Evolutionary conservation across 1,139 yeast species (phyloP).

Genomic region (Suhomyces bokatorum): DNA sequence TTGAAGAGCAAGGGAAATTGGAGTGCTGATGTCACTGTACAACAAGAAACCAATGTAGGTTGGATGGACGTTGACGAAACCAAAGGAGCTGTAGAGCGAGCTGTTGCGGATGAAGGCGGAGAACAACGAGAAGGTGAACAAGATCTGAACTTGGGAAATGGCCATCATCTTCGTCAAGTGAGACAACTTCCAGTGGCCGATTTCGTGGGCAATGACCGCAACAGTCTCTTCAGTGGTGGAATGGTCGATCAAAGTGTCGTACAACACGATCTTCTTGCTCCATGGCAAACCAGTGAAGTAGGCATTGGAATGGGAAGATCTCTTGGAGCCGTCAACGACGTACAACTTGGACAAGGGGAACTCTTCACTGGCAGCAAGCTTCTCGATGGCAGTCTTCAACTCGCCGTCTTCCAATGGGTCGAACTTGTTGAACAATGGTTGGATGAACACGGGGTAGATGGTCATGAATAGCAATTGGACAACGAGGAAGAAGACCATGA

Average conservation of each 20-base stretch:
- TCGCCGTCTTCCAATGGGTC: slow-evolving; percentile 91
- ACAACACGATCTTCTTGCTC: slow-evolving; percentile 92
- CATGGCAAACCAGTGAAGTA: slow-evolving; percentile 95
- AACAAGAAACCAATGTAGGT: slow-evolving; percentile 76
- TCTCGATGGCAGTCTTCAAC: slow-evolving; percentile 77
- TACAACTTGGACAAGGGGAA: slow-evolving; percentile 86
- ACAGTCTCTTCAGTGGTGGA: slow-evolving; percentile 78
- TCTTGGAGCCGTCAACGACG: slow-evolving; percentile 92
- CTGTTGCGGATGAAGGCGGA: slow-evolving; percentile 76
- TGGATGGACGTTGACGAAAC: slow-evolving; percentile 67
- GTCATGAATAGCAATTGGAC: slow-evolving; percentile 75
- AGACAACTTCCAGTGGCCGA: slow-evolving; percentile 93
- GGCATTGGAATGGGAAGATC: slow-evolving; percentile 96
- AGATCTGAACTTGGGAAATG: slow-evolving; percentile 63
- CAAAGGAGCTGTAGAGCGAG: slow-evolving; percentile 77
- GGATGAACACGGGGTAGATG: slow-evolving; percentile 77
- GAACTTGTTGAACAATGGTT: slow-evolving; percentile 88
- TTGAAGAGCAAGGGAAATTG: slow-evolving; percentile 68
- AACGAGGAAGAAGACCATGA: slow-evolving; percentile 67
- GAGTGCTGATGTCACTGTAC: slow-evolving; percentile 72
- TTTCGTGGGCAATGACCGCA: slow-evolving; percentile 95
- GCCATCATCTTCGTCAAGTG: slow-evolving; percentile 76
- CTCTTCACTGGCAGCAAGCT: slow-evolving; percentile 69
- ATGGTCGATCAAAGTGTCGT: slow-evolving; percentile 83
- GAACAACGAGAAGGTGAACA: slow-evolving; percentile 67